Base-by-base conservation (phyloP, 202 grass and related monocot species). In the Carex arenaria region DNA sequence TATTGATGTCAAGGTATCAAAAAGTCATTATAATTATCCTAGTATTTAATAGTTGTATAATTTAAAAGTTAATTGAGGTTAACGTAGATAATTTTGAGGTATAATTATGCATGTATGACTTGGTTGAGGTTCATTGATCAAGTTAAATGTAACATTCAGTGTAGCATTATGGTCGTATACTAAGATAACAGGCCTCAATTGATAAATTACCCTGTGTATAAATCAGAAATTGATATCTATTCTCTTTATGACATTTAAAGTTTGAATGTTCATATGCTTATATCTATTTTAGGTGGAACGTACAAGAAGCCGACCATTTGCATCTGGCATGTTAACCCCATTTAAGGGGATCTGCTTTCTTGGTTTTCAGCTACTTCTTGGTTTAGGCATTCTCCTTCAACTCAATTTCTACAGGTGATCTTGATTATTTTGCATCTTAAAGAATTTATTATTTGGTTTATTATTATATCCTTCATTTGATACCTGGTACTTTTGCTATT, bases 331-430 rank as follows among this genome's bases (percentile, higher is more conserved):
- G 79, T 84, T 97, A 79, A 88, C 92, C 13, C 90, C 87, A 76
- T 88, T 64, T 67, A 90, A 91, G 60, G 94, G 94, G 30, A 73
- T 97, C 75, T 54, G 52, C 79, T 97, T 97, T 84, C 90, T 97
- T 7, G 94, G 90, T 64, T 80, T 73, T 72, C 90, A 94, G 86
- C 90, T 97, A 59, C 80, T 92, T 42, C 66, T 97, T 43, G 92
- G 92, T 85, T 86, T 97, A 61, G 92, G 89, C 85, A 91, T 97
- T 89, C 90, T 97, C 86, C 85, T 97, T 42, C 90, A 94, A 84
- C 89, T 97, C 20, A 97, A 97, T 54, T 80, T 88, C 61, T 94
- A 90, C 53, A 97, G 95, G 95, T 97, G 3, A 73, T 64, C 34
- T 67, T 80, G 34, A 14, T 78, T 51, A 10, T 59, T 52, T 17